Base-by-base conservation (phyloP, 1,284 basidiomycete genomes). In the Schizophyllum commune region DNA sequence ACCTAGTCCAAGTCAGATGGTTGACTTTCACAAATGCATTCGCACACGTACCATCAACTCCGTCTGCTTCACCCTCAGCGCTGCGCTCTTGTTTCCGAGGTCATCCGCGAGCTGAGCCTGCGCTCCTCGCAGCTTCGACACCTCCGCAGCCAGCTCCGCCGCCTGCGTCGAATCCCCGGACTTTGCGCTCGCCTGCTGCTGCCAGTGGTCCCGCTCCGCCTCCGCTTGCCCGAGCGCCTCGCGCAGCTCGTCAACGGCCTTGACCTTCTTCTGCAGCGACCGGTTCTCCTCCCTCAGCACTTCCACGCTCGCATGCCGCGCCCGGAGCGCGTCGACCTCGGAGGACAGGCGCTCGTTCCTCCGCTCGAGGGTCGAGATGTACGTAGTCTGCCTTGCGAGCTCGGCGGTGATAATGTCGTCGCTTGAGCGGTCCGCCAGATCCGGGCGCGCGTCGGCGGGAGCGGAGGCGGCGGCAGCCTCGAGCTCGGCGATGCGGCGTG, bases 211-310 rank as follows among this genome's bases (percentile, higher is more conserved):
- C 5, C 89, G 72, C 66, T 90, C 86, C 0, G 79, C 83, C 66
- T 89, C 85, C 32, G 88, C 71, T 55, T 74, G 74, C 1, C 82
- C 81, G 0, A 87, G 78, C 66, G 78, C 77, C 65, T 82, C 80
- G 15, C 86, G 76, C 60, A 90, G 69, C 47, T 80, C 79, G 8
- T 89, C 86, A 47, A 83, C 72, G 1, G 74, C 75, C 13, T 68
- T 69, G 5, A 87, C 70, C 66, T 83, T 87, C 19, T 74, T 71
- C 68, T 91, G 85, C 53, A 92, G 71, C 0, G 80, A 77, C 13
- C 84, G 77, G 65, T 91, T 91, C 72, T 92, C 86, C 69, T 92
- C 91, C 57, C 82, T 79, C 54, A 93, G 69, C 0, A 92, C 83
- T 65, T 91, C 88, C 6, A 88, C 72, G 65, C 83, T 86, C 1